Conservation (phyloP, 2,329 filamentous ascomycete species). For the Tolypocladium guangdongense region DNA sequence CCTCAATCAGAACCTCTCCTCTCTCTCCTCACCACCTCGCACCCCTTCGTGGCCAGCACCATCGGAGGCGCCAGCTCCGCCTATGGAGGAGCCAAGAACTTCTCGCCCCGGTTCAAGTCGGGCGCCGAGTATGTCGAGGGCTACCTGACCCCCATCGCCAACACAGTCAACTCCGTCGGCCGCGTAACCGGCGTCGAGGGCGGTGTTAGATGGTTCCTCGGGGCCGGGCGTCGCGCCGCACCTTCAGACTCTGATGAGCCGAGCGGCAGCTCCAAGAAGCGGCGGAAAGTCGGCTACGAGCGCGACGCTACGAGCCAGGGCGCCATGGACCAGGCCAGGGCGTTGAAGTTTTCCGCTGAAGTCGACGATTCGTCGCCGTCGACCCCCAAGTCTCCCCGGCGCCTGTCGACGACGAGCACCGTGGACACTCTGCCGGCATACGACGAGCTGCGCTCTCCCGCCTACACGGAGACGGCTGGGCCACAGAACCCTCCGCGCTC, state of each 20-base stretch:
- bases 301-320: slow-evolving; percentile 14
- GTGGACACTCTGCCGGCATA: slow-evolving; percentile 74
- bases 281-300: slow-evolving; percentile 42
- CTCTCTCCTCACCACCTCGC: slow-evolving; percentile 75
- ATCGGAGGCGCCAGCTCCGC: slow-evolving; percentile 77
- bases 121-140: slow-evolving; percentile 85
- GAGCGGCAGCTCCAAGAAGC: slow-evolving; percentile 40
- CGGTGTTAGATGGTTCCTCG: slow-evolving; percentile 74
- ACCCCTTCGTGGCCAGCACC: slow-evolving; percentile 75
- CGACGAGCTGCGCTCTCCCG: slow-evolving; percentile 65
- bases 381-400: slow-evolving; percentile 29
- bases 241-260: slow-evolving; percentile 39
- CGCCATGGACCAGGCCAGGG: not conserved
- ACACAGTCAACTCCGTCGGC: slow-evolving; percentile 74
- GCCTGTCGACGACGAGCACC: slow-evolving; percentile 54
- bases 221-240: slow-evolving; percentile 39
- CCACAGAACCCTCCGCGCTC: slow-evolving; percentile 16
- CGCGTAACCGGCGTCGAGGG: slow-evolving; percentile 81
- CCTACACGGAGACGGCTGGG: slow-evolving; percentile 52
- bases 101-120: slow-evolving; percentile 80
- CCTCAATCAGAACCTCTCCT: slow-evolving; percentile 67
- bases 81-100: slow-evolving; percentile 81
- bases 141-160: slow-evolving; percentile 75
- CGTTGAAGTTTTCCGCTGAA: slow-evolving; percentile 1
- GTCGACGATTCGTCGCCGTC: slow-evolving; percentile 15